Conservation (phyloP, 2,329 filamentous ascomycete genomes). For the Samsoniella hepiali region DNA sequence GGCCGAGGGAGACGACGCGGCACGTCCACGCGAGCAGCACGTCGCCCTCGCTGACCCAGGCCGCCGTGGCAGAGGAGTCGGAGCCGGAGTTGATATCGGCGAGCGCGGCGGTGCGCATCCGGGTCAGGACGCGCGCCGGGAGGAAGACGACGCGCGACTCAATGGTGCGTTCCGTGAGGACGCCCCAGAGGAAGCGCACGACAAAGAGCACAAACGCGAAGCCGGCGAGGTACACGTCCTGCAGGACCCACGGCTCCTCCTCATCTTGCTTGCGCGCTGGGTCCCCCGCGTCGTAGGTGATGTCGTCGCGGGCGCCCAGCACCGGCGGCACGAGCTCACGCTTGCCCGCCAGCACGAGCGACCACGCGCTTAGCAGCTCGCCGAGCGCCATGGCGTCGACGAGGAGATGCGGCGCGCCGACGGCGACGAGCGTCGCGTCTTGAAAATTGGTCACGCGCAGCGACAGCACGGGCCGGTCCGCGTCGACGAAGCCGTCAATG, state of each 20-base stretch:
- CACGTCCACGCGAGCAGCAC: conserved; percentile 5
- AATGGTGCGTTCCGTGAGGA: neutral
- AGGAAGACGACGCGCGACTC: conserved; percentile 33
- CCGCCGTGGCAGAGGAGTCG: neutral
- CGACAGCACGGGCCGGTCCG: conserved; percentile 42
- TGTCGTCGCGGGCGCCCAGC: conserved; percentile 2
- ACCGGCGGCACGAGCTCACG: conserved; percentile 30
- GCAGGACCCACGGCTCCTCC: neutral
- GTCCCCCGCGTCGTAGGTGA: conserved; percentile 11
- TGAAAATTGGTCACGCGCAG: conserved; percentile 45
- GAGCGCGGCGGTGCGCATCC: conserved; percentile 31
- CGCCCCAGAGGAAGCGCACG: conserved; percentile 26
- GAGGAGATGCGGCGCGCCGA: conserved; percentile 44
- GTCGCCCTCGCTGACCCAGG: conserved; percentile 15
- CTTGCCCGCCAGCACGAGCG: conserved; percentile 37
- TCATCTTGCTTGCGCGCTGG: neutral
- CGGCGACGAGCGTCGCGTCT: conserved; percentile 44
- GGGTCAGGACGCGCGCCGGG: conserved; percentile 29
- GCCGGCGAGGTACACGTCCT: conserved; percentile 25
- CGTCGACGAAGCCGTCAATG: conserved; percentile 1
- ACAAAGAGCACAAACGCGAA: conserved; percentile 31
- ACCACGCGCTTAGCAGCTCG: conserved; percentile 43
- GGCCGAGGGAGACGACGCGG: conserved; percentile 1
- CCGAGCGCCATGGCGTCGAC: conserved; percentile 42
- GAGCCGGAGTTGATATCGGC: neutral